These are phyloP conservation scores for Catharanthus roseus DNA, from an alignment of 257 asterid species.

Conservation along the genomic window DNA sequence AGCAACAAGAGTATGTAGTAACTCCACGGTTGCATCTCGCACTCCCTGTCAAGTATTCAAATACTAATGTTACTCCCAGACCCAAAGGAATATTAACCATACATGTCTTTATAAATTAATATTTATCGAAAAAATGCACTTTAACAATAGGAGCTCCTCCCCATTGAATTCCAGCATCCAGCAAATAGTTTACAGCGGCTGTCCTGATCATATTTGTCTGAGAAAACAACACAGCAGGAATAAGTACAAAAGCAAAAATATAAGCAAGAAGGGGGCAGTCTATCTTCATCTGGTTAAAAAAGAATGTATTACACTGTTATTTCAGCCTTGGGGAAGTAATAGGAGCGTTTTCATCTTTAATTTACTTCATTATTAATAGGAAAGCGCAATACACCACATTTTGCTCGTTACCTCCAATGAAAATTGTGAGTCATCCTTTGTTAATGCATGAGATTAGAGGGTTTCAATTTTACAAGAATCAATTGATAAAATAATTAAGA, in stretches of 20 bases:
- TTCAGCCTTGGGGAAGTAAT: neutral
- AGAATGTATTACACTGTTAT: neutral
- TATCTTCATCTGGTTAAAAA: slow-evolving; percentile 5
- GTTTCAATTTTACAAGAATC: neutral
- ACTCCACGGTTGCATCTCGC: slow-evolving; percentile 91
- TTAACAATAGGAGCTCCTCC: slow-evolving; percentile 89
- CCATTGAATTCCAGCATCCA: slow-evolving; percentile 94
- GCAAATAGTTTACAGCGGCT: slow-evolving; percentile 84
- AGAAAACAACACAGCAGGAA: slow-evolving; percentile 20
- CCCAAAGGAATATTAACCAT: neutral
- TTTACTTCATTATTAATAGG: neutral
- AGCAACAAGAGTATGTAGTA: slow-evolving; percentile 85
- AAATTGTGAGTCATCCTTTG: neutral
- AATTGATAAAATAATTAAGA: neutral
- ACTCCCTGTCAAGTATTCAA: slow-evolving; percentile 62
- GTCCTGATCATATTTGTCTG: slow-evolving; percentile 80
- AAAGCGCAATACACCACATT: neutral
- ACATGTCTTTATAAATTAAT: neutral
- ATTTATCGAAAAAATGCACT: slow-evolving; percentile 35
- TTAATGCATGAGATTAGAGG: neutral
- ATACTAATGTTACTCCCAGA: slow-evolving; percentile 12
- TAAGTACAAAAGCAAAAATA: slow-evolving; percentile 10
- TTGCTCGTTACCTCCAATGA: too few relatives aligned
- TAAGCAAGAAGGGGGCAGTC: neutral
- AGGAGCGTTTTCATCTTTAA: neutral